Percentiles rank a stretch among this genome's conserved stretches.
These are phyloP conservation scores for Raffaelea albimanens DNA, from an alignment of 2,329 filamentous ascomycete genomes.

Conservation along the genomic window DNA sequence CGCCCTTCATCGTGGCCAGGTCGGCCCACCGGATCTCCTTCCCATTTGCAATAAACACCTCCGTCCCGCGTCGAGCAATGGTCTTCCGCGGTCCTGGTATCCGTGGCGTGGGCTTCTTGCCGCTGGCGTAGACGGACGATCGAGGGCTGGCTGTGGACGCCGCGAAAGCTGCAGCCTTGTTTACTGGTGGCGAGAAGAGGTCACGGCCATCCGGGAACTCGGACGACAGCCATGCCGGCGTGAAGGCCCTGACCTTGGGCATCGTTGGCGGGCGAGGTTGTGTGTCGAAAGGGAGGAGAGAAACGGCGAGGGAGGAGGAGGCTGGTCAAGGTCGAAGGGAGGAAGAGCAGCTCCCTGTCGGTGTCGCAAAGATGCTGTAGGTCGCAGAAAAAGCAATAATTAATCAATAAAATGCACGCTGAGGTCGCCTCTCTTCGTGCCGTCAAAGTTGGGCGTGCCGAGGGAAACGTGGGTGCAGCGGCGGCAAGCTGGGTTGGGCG, in stretches of 20 bases:
- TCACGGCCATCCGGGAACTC: slow-evolving; percentile 67
- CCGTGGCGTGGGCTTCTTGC: slow-evolving; percentile 28
- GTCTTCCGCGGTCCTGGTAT: slow-evolving; percentile 47
- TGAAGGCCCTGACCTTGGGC: slow-evolving; percentile 80
- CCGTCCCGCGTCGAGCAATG: slow-evolving; percentile 72
- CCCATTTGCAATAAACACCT: slow-evolving; percentile 81
- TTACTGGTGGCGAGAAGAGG: slow-evolving; percentile 53
- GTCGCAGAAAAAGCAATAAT: too few species aligned
- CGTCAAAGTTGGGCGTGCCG: too few species aligned
- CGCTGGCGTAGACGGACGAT: slow-evolving; percentile 8
- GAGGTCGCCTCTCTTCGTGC: too few species aligned
- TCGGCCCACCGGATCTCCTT: slow-evolving; percentile 91
- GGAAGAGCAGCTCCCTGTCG: too few species aligned
- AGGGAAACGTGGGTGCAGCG: too few species aligned
- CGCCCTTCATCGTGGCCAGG: slow-evolving; percentile 66
- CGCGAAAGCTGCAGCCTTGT: slow-evolving; percentile 17
- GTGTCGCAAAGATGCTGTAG: too few species aligned
- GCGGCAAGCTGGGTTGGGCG: too few species aligned
- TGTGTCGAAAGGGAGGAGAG: too few species aligned
- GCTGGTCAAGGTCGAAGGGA: too few species aligned
- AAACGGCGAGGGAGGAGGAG: too few species aligned
- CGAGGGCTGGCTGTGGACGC: slow-evolving; percentile 20
- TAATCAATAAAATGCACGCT: too few species aligned
- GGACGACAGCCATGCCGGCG: slow-evolving; percentile 71
- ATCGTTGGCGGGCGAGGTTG: slow-evolving; percentile 46